A percentile compares a stretch with the other conserved stretches of the same genome.
Conservation (phyloP, 805 yeast species). For the Priceomyces castillae region DNA sequence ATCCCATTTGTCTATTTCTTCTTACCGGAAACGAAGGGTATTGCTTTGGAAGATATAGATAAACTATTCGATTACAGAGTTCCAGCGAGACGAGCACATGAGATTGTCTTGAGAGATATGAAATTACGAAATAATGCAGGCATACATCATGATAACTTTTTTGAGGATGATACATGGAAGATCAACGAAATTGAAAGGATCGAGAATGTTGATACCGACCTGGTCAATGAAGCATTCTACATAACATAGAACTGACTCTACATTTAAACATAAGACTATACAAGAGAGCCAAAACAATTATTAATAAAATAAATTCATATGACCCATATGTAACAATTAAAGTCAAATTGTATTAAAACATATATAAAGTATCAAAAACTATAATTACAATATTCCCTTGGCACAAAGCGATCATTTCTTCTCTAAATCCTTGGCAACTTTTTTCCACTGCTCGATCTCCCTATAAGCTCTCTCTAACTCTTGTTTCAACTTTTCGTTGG, state of each 20-base stretch:
- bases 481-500: slow-evolving; percentile 82
- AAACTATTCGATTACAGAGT: slow-evolving; percentile 17
- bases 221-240: not conserved
- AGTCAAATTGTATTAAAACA: not conserved
- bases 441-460: slow-evolving; percentile 83
- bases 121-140: slow-evolving; percentile 11
- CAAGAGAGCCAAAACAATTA: not conserved
- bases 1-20: slow-evolving; percentile 38
- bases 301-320: not conserved
- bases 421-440: slow-evolving; percentile 27
- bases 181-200: slow-evolving; percentile 17
- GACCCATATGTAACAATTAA: not conserved
- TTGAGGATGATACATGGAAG: slow-evolving; percentile 21
- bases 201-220: slow-evolving; percentile 9
- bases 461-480: slow-evolving; percentile 91
- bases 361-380: not conserved
- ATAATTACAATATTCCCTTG: not conserved
- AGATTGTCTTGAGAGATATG: slow-evolving; percentile 13
- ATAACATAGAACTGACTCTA: not conserved
- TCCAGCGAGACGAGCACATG: slow-evolving; percentile 25
- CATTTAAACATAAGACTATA: no score
- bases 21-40: slow-evolving; percentile 40
- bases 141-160: slow-evolving; percentile 15
- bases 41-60: slow-evolving; percentile 28
- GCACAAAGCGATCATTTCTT: slow-evolving; percentile 16